Evolutionary conservation across 2,329 filamentous ascomycete species (phyloP), one percentile per base, ranked within the genome.

Genomic region (Drechslera avenae): DNA sequence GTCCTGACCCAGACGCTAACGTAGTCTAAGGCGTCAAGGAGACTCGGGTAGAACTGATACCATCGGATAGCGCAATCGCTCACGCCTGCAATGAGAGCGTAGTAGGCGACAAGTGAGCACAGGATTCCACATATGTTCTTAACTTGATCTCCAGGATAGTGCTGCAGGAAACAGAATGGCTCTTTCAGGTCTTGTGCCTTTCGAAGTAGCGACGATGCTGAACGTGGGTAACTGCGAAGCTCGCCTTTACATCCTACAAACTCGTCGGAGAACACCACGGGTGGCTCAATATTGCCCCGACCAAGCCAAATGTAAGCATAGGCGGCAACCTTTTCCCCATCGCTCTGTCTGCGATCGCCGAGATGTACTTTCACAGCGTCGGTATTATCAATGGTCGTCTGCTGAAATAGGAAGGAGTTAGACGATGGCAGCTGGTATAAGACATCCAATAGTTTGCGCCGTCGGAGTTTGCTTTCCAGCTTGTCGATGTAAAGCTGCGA

Each of bases 301-400:
- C 31, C 32, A 14, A 26, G 32, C 30, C 14, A 13, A 18, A 49
- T 26, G 39, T 49, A 39, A 23, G 39, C 46, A 23, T 39, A 49
- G 1, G 37, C 39, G 7, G 26, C 12, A 18, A 32, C 31, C 9
- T 17, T 7, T 4, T 8, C 19, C 1, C 46, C 46, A 14, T 42
- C 28, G 3, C 39, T 31, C 18, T 43, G 39, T n/a, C 36, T 37
- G 1, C 46, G 17, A 10, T 30, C 13, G 8, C 46, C 46, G 17
- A 49, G 32, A n/a, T 3, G 3, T 26, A 8, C 4, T 7, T 10
- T 30, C 34, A 16, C 7, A 19, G 26, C 34, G 5, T 13, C 12
- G 13, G 10, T 13, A 3, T 26, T 17, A 1, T 17, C n/a, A 3
- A 46, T 4, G 2, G 2, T 46, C 17, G 43, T 26, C 17, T 39